Conservation (phyloP, 2,329 filamentous ascomycete genomes). For the Pseudopithomyces maydicus region DNA sequence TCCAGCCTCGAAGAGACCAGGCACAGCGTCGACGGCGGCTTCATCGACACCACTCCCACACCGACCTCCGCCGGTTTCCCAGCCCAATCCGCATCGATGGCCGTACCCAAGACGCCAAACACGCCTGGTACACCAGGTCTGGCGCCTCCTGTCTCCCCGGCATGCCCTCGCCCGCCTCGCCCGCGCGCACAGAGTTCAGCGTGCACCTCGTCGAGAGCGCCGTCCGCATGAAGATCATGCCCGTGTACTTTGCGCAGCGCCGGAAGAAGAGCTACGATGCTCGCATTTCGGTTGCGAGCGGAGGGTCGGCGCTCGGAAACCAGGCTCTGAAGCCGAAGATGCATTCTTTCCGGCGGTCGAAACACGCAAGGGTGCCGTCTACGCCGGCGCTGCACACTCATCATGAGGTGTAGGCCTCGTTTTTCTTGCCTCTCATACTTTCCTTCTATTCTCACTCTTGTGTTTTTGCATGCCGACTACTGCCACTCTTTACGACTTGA, state of each 20-base stretch:
- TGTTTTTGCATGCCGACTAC: neutral
- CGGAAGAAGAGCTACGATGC: constrained; percentile 14
- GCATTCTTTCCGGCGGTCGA: constrained; percentile 4
- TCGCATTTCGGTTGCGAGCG: neutral
- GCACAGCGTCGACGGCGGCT: neutral
- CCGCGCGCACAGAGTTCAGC: constrained; percentile 7
- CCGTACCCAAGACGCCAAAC: neutral
- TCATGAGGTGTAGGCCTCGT: neutral
- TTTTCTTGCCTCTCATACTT: neutral
- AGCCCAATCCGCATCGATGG: neutral
- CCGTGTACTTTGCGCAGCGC: constrained; percentile 15
- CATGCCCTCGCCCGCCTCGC: constrained; percentile 1
- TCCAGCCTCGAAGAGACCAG: neutral
- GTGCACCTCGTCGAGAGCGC: constrained; percentile 9
- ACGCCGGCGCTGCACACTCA: constrained; percentile 3
- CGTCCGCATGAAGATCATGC: constrained; percentile 11
- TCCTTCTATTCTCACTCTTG: neutral
- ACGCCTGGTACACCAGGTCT: neutral
- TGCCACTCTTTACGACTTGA: neutral
- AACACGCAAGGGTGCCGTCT: neutral
- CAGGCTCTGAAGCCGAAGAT: constrained; percentile 1
- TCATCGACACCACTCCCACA: neutral
- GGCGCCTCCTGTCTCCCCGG: neutral
- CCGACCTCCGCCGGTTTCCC: neutral
- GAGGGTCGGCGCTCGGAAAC: neutral